Evolutionary conservation across 176 grass and related monocot species (phyloP).

Genomic region (Carex littledalei): DNA sequence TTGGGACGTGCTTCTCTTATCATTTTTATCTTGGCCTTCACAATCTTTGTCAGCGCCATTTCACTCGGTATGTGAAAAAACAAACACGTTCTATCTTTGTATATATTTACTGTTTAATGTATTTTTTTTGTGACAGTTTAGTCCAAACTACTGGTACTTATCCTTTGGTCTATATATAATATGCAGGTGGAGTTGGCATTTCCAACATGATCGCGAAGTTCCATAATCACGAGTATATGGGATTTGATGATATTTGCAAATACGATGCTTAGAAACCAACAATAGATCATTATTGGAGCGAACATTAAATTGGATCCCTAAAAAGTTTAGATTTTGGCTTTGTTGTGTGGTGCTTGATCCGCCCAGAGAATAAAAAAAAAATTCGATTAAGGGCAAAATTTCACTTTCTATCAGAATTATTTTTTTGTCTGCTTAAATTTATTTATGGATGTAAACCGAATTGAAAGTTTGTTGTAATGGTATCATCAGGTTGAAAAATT

Average conservation of each 20-base stretch:
- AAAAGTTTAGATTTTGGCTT: neutral
- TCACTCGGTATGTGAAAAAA: conserved; percentile 45
- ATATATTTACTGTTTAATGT: neutral
- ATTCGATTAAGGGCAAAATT: neutral
- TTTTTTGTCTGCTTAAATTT: neutral
- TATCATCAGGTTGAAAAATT: neutral
- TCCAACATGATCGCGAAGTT: conserved; percentile 72
- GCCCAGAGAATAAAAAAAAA: neutral
- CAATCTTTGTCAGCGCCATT: conserved; percentile 78
- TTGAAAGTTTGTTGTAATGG: neutral
- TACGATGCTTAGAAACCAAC: conserved; percentile 35
- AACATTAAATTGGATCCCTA: neutral
- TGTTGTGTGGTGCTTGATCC: neutral
- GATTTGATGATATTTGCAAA: conserved; percentile 83
- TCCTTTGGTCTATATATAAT: neutral
- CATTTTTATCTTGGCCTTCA: conserved; percentile 87
- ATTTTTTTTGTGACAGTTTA: neutral
- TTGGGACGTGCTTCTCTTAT: conserved; percentile 81
- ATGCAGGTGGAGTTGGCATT: conserved; percentile 74
- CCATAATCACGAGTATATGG: conserved; percentile 62
- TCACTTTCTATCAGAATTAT: neutral
- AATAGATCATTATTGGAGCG: neutral
- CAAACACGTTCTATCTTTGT: neutral
- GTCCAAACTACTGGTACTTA: neutral
- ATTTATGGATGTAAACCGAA: neutral